phyloP scores from a whole-genome alignment of 768 basidiomycete genomes.

The Amanita brunnescens region DNA sequence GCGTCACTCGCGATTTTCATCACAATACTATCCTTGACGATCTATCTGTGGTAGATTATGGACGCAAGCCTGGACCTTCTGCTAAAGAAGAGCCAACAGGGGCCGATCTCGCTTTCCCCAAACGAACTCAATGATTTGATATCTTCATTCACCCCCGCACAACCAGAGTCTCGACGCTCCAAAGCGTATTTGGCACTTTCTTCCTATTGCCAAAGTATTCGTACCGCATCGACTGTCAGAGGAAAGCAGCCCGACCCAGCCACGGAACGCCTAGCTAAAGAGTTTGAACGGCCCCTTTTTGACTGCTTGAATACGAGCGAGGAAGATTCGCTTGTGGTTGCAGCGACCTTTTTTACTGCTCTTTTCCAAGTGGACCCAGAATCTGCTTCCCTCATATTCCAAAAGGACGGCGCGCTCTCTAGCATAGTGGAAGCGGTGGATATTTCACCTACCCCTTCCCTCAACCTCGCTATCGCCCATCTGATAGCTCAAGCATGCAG shows the following conservation, averaged over 20 bases:
- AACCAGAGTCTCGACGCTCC: constrained; percentile 38
- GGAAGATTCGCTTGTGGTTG: constrained; percentile 42
- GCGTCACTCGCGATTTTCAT: not conserved
- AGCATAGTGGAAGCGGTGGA: constrained; percentile 65
- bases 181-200: constrained; percentile 68
- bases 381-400: constrained; percentile 57
- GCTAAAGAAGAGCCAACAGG: constrained; percentile 23
- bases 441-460: constrained; percentile 36
- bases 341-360: constrained; percentile 63
- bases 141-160: constrained; percentile 42
- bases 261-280: constrained; percentile 38
- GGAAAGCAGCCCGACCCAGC: constrained; percentile 33
- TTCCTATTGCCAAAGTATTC: constrained; percentile 54
- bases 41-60: constrained; percentile 15
- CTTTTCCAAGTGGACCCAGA: constrained; percentile 78
- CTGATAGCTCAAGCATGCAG: constrained; percentile 71
- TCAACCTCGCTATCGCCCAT: constrained; percentile 59
- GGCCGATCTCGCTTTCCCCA: constrained; percentile 31
- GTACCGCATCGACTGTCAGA: constrained; percentile 27
- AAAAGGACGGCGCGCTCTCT: constrained; percentile 52
- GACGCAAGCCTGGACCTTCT: constrained; percentile 20
- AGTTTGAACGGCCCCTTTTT: constrained; percentile 43
- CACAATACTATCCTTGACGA: not conserved
- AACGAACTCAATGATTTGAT: constrained; percentile 48
- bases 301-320: constrained; percentile 46